phyloP scores from a whole-genome alignment of 208 protist genomes.

The Jaenimonas drosophilae region DNA sequence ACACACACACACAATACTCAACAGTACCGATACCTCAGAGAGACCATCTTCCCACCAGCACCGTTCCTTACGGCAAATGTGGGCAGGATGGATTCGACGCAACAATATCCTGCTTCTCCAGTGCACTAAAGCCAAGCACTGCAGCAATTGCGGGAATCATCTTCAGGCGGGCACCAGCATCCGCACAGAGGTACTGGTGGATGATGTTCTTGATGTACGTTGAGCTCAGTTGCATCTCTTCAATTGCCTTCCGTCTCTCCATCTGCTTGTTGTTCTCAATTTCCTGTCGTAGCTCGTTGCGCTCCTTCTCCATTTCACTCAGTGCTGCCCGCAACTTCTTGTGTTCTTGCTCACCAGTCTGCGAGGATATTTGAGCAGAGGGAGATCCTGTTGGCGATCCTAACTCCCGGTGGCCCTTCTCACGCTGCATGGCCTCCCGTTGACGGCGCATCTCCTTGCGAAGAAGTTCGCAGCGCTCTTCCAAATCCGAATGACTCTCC shows the following conservation, averaged over 20 bases:
- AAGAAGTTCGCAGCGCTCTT: slow-evolving; percentile 72
- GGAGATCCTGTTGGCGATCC: no score
- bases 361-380: no score
- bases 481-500: slow-evolving; percentile 50
- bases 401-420: slow-evolving; percentile 16
- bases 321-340: slow-evolving; percentile 8
- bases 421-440: slow-evolving; percentile 45
- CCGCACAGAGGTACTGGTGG: slow-evolving; percentile 57
- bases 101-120: slow-evolving; percentile 64
- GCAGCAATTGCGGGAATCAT: slow-evolving; percentile 87
- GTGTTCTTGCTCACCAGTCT: no score
- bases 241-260: slow-evolving; percentile 46
- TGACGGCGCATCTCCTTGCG: slow-evolving; percentile 68
- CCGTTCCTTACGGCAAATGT: slow-evolving; percentile 39
- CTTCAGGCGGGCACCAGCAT: slow-evolving; percentile 50
- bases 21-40: no score
- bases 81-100: slow-evolving; percentile 57
- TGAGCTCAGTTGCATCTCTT: slow-evolving; percentile 48
- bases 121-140: slow-evolving; percentile 64
- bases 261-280: slow-evolving; percentile 61
- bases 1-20: slow-evolving; percentile 1
- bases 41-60: no score
- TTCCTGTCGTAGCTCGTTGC: slow-evolving; percentile 29
- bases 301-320: slow-evolving; percentile 31
- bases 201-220: slow-evolving; percentile 81